phyloP scores from a whole-genome alignment of 2,329 filamentous ascomycete species.

The Aureobasidium vineae region DNA sequence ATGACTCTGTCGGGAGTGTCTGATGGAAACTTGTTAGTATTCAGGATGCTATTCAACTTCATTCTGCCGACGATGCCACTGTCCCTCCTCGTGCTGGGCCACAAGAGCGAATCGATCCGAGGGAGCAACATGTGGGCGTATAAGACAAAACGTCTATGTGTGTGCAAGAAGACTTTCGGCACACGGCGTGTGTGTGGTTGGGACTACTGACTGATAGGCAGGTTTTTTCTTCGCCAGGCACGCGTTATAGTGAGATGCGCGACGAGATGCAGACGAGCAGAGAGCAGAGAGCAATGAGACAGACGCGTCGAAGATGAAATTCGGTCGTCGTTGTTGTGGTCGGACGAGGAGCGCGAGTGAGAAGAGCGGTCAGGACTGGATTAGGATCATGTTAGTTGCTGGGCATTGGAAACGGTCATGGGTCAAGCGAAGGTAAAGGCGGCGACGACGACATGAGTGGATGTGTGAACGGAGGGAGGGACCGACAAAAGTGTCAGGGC shows the following conservation, averaged over 20 bases:
- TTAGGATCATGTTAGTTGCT: conserved; percentile 5
- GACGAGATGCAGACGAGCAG: conserved; percentile 8
- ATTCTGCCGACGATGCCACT: conserved; percentile 38
- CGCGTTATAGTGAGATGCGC: conserved; percentile 18
- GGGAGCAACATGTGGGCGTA: conserved; percentile 30
- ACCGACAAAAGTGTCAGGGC: conserved; percentile 10
- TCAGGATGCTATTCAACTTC: conserved; percentile 40
- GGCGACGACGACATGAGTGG: neutral
- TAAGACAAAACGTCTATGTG: neutral
- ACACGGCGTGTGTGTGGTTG: conserved; percentile 22
- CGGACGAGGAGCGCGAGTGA: neutral
- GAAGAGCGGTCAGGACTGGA: conserved; percentile 23
- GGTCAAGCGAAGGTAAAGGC: neutral
- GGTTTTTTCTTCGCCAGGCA: conserved; percentile 17
- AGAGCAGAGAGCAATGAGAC: conserved; percentile 13
- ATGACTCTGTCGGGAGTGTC: conserved; percentile 39
- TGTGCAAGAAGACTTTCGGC: conserved; percentile 18
- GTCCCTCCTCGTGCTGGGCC: conserved; percentile 39
- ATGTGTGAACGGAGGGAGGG: neutral
- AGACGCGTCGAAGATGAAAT: conserved; percentile 5
- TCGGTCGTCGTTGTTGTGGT: neutral
- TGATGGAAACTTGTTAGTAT: conserved; percentile 41
- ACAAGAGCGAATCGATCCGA: conserved; percentile 30
- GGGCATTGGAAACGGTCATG: neutral
- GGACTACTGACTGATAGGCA: conserved; percentile 27